phyloP scores from a whole-genome alignment of 1,284 basidiomycete species.

The Blastosporella zonata region DNA sequence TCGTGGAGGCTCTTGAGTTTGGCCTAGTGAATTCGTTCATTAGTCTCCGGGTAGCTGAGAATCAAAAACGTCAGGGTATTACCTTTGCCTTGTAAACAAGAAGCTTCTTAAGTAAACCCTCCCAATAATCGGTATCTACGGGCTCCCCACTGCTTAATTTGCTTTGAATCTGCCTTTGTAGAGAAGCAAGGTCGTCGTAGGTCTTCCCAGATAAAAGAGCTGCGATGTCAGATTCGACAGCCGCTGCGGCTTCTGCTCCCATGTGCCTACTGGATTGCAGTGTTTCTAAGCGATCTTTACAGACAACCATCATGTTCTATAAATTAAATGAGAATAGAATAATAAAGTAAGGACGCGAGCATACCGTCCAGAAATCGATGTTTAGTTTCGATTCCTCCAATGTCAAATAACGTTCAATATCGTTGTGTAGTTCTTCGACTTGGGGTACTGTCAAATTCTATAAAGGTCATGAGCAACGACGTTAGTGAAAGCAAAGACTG shows the following conservation, averaged over 20 bases:
- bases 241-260: slow-evolving; percentile 63
- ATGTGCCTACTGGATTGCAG: slow-evolving; percentile 59
- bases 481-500: not conserved
- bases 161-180: slow-evolving; percentile 85
- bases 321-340: slow-evolving; percentile 9
- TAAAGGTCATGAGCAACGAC: slow-evolving; percentile 21
- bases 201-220: slow-evolving; percentile 76
- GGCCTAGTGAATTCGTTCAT: slow-evolving; percentile 46
- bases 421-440: slow-evolving; percentile 90
- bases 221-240: slow-evolving; percentile 80
- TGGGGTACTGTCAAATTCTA: slow-evolving; percentile 87
- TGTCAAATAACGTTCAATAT: slow-evolving; percentile 89
- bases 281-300: slow-evolving; percentile 87
- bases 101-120: slow-evolving; percentile 85
- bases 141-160: slow-evolving; percentile 93
- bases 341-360: slow-evolving; percentile 23
- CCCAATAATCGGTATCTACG: slow-evolving; percentile 98
- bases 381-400: slow-evolving; percentile 85
- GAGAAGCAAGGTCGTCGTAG: slow-evolving; percentile 76
- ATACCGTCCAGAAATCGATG: slow-evolving; percentile 95
- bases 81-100: slow-evolving; percentile 99
- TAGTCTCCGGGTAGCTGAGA: too few relatives aligned
- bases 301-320: slow-evolving; percentile 95
- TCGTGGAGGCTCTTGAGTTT: slow-evolving; percentile 93
- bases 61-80: slow-evolving; percentile 13